These are phyloP conservation scores for Candida loeiensis DNA, from an alignment of 805 yeast species.

Conservation along the genomic window DNA sequence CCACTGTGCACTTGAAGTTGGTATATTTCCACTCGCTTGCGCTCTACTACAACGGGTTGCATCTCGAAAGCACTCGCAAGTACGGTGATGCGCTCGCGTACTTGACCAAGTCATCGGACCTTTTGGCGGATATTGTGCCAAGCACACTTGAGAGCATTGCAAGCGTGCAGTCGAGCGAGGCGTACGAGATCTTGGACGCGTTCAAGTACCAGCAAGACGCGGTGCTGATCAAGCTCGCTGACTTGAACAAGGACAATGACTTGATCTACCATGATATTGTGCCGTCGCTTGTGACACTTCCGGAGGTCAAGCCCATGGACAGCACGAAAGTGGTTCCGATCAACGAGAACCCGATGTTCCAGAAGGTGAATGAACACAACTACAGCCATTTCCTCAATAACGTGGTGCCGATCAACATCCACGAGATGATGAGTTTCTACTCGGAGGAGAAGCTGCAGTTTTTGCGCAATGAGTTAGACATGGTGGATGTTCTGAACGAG, in stretches of 20 bases:
- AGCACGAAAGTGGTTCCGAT: slow-evolving; percentile 62
- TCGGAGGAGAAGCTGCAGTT: slow-evolving; percentile 85
- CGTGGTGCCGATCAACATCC: slow-evolving; percentile 82
- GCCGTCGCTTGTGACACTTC: slow-evolving; percentile 58
- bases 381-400: slow-evolving; percentile 62
- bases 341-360: slow-evolving; percentile 42
- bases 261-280: slow-evolving; percentile 78
- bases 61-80: slow-evolving; percentile 52
- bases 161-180: slow-evolving; percentile 22
- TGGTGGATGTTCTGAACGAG: slow-evolving; percentile 71
- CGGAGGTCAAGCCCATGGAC: slow-evolving; percentile 65
- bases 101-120: slow-evolving; percentile 47
- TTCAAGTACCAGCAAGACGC: slow-evolving; percentile 42
- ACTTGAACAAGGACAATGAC: slow-evolving; percentile 78
- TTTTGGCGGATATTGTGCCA: slow-evolving; percentile 32
- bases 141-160: slow-evolving; percentile 19
- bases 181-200: slow-evolving; percentile 38
- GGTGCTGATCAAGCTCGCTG: slow-evolving; percentile 32
- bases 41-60: slow-evolving; percentile 54
- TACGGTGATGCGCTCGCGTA: slow-evolving; percentile 77
- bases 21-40: slow-evolving; percentile 58
- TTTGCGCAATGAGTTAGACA: slow-evolving; percentile 69
- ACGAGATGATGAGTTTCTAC: slow-evolving; percentile 81
- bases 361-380: slow-evolving; percentile 35
- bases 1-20: slow-evolving; percentile 48